A percentile compares a stretch with the other conserved stretches of the same genome.
Evolutionary conservation across 163 green algal genomes (phyloP).

Genomic region (Chlorella variabilis): DNA sequence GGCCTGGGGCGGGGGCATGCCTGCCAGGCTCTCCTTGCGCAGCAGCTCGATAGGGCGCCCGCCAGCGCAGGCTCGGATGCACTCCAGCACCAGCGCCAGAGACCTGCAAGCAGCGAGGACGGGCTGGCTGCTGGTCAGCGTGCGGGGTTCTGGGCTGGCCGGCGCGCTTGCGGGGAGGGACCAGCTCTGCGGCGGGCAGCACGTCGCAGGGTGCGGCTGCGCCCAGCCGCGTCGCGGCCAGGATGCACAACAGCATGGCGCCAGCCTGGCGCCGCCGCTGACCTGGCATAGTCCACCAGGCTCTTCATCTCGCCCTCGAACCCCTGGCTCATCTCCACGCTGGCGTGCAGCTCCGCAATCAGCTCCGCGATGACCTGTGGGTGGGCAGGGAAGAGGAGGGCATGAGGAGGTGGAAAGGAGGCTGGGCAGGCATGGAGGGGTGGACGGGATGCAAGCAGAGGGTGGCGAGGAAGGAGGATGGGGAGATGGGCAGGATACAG

Average conservation of each 20-base stretch:
- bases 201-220: too few relatives aligned
- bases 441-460: not conserved
- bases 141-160: too few relatives aligned
- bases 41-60: slow-evolving; percentile 79
- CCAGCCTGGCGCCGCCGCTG: not conserved
- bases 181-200: too few relatives aligned
- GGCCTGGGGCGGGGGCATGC: slow-evolving; percentile 52
- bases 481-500: too few relatives aligned
- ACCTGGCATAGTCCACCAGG: slow-evolving; percentile 67
- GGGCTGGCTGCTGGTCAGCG: too few relatives aligned
- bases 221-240: too few relatives aligned
- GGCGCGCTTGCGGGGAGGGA: too few relatives aligned
- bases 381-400: too few relatives aligned
- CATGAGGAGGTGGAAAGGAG: too few relatives aligned
- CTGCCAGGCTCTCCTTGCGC: slow-evolving; percentile 80
- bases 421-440: too few relatives aligned
- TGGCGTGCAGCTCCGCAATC: slow-evolving; percentile 76
- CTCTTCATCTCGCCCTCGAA: slow-evolving; percentile 90
- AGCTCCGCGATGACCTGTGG: slow-evolving; percentile 73
- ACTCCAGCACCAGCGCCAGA: slow-evolving; percentile 69
- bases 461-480: too few relatives aligned
- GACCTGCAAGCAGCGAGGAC: slow-evolving; percentile 29
- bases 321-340: slow-evolving; percentile 60
- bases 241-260: too few relatives aligned
- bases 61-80: slow-evolving; percentile 41